These are phyloP conservation scores for Termitomyces sp. DNA, from an alignment of 768 basidiomycete species.

Conservation along the genomic window DNA sequence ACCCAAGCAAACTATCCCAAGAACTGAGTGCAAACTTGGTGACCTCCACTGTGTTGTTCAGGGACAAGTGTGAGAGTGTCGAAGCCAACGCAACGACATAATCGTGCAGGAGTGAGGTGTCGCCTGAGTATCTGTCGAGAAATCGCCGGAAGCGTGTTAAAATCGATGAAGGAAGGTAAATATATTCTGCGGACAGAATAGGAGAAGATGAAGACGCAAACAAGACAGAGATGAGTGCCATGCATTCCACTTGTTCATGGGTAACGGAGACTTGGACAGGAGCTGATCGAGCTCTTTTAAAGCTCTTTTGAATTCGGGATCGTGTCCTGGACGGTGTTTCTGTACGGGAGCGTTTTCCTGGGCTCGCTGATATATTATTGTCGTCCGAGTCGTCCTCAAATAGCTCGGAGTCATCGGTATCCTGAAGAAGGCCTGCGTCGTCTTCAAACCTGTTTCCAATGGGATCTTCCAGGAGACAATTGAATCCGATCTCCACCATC, in stretches of 20 bases:
- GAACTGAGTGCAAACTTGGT: conserved; percentile 52
- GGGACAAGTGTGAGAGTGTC: conserved; percentile 66
- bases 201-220: conserved; percentile 55
- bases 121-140: conserved; percentile 57
- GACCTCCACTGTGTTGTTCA: conserved; percentile 64
- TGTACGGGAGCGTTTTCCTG: conserved; percentile 34
- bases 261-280: conserved; percentile 25
- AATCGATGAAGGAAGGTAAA: conserved; percentile 42
- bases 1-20: conserved; percentile 57
- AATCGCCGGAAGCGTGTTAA: conserved; percentile 49
- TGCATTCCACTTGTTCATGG: conserved; percentile 68
- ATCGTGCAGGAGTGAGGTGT: conserved; percentile 76
- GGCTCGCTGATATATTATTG: conserved; percentile 13
- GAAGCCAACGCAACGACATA: conserved; percentile 65
- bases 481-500: conserved; percentile 69
- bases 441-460: conserved; percentile 25
- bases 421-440: conserved; percentile 22
- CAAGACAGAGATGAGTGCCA: conserved; percentile 55
- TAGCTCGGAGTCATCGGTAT: conserved; percentile 28
- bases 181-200: conserved; percentile 37
- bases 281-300: conserved; percentile 14
- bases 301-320: conserved; percentile 10
- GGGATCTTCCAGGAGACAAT: conserved; percentile 65
- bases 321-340: conserved; percentile 12
- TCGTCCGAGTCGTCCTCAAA: conserved; percentile 26